phyloP scores from a whole-genome alignment of 352 stramenopile species.

The Phytophthora megakarya region DNA sequence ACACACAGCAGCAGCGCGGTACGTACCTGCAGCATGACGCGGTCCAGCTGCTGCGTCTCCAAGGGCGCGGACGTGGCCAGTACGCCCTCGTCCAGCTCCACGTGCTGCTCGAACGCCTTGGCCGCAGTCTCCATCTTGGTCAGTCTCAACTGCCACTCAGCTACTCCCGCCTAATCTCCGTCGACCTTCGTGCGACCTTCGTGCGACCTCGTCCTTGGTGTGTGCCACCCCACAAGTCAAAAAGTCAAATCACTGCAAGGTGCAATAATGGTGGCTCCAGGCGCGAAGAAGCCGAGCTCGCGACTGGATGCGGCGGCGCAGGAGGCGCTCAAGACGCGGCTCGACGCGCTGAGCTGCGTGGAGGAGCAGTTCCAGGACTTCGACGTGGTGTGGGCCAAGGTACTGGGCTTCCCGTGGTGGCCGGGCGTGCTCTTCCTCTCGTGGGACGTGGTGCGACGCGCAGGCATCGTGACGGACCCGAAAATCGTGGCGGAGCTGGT shows the following conservation, averaged over 20 bases:
- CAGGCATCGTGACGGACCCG: slow-evolving; percentile 48
- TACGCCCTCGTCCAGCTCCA: slow-evolving; percentile 69
- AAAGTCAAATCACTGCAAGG: too few relatives aligned
- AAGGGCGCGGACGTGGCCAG: slow-evolving; percentile 67
- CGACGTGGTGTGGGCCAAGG: slow-evolving; percentile 82
- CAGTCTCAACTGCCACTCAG: slow-evolving; percentile 2
- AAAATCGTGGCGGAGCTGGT: slow-evolving; percentile 35
- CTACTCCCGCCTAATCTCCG: too few relatives aligned
- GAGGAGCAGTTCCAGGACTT: slow-evolving; percentile 68
- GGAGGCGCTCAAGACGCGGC: slow-evolving; percentile 29
- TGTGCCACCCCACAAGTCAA: slow-evolving; percentile 10
- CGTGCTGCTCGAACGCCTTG: slow-evolving; percentile 61
- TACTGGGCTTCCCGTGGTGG: slow-evolving; percentile 78
- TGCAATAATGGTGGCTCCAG: slow-evolving; percentile 39
- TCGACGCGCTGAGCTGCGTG: slow-evolving; percentile 43
- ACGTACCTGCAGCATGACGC: slow-evolving; percentile 52
- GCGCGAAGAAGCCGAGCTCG: slow-evolving; percentile 31
- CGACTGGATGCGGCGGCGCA: slow-evolving; percentile 28
- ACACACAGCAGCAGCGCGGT: not conserved
- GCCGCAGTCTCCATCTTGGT: slow-evolving; percentile 33
- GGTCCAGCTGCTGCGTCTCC: slow-evolving; percentile 47
- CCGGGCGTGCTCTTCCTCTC: slow-evolving; percentile 73
- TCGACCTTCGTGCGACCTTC: not conserved
- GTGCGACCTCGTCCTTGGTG: not conserved
- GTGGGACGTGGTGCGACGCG: slow-evolving; percentile 54